Base-by-base conservation (phyloP, 2,329 filamentous ascomycete species). In the Clarireedia monteithiana region DNA sequence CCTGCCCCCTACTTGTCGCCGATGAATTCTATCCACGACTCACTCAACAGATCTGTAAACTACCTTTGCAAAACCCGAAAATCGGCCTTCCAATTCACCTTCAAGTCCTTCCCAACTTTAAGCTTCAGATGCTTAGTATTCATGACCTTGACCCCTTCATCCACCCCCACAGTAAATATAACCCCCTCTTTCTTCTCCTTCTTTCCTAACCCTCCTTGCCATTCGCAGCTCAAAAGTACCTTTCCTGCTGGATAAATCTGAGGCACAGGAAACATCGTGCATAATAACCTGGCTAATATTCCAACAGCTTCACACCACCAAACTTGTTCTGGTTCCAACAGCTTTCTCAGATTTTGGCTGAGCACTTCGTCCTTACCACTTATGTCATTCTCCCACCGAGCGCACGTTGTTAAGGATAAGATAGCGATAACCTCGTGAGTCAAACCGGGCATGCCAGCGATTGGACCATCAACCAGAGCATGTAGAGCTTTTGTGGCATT, bases 401-500 rank as follows among this genome's bases (percentile, higher is more conserved):
- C 83, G 62, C 84, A 90, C 1, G 89, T 75, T 1, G 86, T 78
- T 4, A 95, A 73, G 0, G 83, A 88, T 3, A 96, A 74, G 2
- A 88, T 70, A 0, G 88, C 86, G 12, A 90, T 81, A 50, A 84
- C 78, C 46, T 83, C 70, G 67, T 96, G 91, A 1, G 83, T 84
- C 26, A 95, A 72, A 0, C 89, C 89, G 40, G 92, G 89, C 1
- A 80, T 77, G 14, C 63, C 63, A 1, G 81, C 78, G 9, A 91
- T 76, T 38, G 86, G 73, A 0, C 88, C 83, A 1, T 80, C 82
- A 5, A 89, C 82, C 1, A 88, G 86, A 59, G 82, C 76, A 63
- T 91, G 84, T n/a, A 96, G 73, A 6, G 86, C 86, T 50, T 82
- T 81, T 3, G 86, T 80, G 0, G 88, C 81, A 61, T 85, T 84